Conservation (phyloP, 2,329 filamentous ascomycete species). For the Cordyceps farinosa region DNA sequence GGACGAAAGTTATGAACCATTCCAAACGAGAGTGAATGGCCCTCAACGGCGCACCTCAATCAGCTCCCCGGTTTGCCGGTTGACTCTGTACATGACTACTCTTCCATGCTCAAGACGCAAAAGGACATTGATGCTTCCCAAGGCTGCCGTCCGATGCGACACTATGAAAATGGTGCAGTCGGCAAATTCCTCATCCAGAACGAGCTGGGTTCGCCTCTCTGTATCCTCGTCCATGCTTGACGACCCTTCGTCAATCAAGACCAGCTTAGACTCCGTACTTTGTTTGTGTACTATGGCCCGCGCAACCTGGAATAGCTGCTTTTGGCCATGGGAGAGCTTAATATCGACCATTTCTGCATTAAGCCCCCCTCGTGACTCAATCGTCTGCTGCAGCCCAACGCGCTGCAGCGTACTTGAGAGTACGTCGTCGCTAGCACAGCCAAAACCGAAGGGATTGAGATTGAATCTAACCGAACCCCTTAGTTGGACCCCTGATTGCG, state of each 20-base stretch:
- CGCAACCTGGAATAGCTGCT: slow-evolving; percentile 19
- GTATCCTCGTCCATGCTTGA: slow-evolving; percentile 37
- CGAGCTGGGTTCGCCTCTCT: slow-evolving; percentile 11
- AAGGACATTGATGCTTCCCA: no score
- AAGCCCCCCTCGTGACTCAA: slow-evolving; percentile 12
- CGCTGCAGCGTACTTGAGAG: no score
- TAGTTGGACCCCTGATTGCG: not conserved
- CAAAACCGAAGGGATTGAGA: not conserved
- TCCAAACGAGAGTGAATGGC: no score
- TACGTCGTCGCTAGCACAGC: no score
- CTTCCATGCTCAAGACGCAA: no score
- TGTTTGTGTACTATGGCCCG: slow-evolving; percentile 24
- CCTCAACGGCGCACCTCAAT: no score
- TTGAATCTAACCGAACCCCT: slow-evolving; percentile 3
- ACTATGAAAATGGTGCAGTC: slow-evolving; percentile 18
- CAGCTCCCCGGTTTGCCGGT: no score
- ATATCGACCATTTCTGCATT: slow-evolving; percentile 7
- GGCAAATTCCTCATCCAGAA: slow-evolving; percentile 16
- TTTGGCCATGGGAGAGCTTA: slow-evolving; percentile 18
- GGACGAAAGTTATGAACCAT: no score
- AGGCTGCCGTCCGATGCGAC: slow-evolving; percentile 11
- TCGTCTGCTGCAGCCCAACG: slow-evolving; percentile 3
- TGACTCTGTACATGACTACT: no score
- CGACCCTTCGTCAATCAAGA: not conserved
- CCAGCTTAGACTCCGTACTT: slow-evolving; percentile 1